Evolutionary conservation across 1,139 yeast genomes (phyloP).

Genomic region (Diutina scorzettiae): DNA sequence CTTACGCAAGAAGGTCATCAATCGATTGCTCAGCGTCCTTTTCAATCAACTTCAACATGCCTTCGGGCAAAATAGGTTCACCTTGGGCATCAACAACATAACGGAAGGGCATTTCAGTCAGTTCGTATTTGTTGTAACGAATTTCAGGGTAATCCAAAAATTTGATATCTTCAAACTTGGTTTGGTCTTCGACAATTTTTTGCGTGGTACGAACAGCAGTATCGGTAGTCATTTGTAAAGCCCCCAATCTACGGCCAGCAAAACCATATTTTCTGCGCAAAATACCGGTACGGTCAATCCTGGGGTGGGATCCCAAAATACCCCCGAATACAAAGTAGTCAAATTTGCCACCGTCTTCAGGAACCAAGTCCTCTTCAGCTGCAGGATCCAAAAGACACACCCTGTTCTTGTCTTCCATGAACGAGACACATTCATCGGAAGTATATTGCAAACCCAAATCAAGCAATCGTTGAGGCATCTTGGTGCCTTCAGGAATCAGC

Average conservation of each 20-base stretch:
- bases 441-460: constrained; percentile 76
- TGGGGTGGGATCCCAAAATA: constrained; percentile 92
- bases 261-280: constrained; percentile 69
- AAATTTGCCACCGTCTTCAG: constrained; percentile 51
- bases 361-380: constrained; percentile 61
- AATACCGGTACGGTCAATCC: constrained; percentile 89
- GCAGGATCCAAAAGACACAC: constrained; percentile 86
- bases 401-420: constrained; percentile 34
- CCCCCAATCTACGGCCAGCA: constrained; percentile 76
- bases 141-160: constrained; percentile 93
- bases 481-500: constrained; percentile 60
- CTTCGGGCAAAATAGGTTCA: constrained; percentile 78
- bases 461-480: constrained; percentile 51
- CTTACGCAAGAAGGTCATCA: constrained; percentile 37
- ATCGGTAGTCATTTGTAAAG: constrained; percentile 92
- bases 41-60: constrained; percentile 80
- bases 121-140: constrained; percentile 74
- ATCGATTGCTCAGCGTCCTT: constrained; percentile 71
- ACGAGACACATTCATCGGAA: constrained; percentile 49
- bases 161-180: constrained; percentile 54
- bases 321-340: constrained; percentile 95
- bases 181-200: constrained; percentile 47
- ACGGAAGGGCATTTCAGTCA: constrained; percentile 96
- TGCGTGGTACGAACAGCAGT: constrained; percentile 92
- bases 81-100: constrained; percentile 56